Base-by-base conservation (phyloP, 192 early-diverging fungal genomes). In the Phycomyces nitens region DNA sequence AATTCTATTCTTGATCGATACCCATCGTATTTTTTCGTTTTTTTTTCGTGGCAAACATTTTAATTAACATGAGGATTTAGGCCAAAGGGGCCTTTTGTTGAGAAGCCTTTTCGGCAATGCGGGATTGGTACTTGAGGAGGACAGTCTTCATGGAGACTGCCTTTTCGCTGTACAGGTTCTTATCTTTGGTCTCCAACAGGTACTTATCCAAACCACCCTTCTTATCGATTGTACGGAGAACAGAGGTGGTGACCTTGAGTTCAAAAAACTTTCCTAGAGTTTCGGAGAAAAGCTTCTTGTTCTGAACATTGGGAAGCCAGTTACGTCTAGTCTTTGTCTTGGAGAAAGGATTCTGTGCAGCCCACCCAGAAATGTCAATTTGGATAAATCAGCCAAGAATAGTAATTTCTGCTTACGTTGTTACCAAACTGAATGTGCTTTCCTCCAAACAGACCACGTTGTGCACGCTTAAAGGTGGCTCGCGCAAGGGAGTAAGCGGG, bases 171-270 rank as follows among this genome's bases (percentile, higher is more conserved):
- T 70, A 80, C 61, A 91, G 78, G 10, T 89, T 82, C 60, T 88
- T 82, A 49, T 88, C 83, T 40, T 77, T 83, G 15, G 88, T 90
- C 40, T 78, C 72, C 27, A 91, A 72, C 41, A 93, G 63, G 64
- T 91, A 93, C 53, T 75, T 78, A 66, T 93, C 91, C 14, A 93
- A 67, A 3, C 91, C 91, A 22, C 91, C 91, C 77, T 91, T 90
- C 72, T 90, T 88, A 64, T 93, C 89, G 29, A 93, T 89, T 0
- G 88, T 88, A 26, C 89, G 84, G 12, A 91, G 71, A 4, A 88
- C 85, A 3, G 82, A 69, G 3, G 88, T 81, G 16, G 91, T 90
- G 53, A 89, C 79, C 29, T 84, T 80, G 47, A 93, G 72, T 18
- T 68, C 60, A 38, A 88, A 63, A 60, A 76, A 81, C 29, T 74